A percentile compares a stretch with the other conserved stretches of the same genome.
phyloP scores from a whole-genome alignment of 2,329 filamentous ascomycete species.

The Aspergillus sergii region DNA sequence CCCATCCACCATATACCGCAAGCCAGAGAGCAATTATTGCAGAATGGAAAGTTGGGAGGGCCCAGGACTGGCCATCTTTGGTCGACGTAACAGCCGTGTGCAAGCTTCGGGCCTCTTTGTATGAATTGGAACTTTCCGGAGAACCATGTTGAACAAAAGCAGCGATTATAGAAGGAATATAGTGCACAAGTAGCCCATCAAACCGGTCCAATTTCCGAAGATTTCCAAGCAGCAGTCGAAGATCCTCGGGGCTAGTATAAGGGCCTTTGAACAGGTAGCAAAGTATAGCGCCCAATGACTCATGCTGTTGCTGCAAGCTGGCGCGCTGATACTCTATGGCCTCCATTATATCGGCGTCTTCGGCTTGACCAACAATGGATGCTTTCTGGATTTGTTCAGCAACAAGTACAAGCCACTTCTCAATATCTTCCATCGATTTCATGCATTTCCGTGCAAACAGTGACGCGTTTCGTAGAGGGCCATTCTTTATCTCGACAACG shows the following conservation, averaged over 20 bases:
- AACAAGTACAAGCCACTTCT: conserved; percentile 74
- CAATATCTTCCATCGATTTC: conserved; percentile 73
- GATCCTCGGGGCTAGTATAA: conserved; percentile 71
- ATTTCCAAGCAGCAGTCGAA: conserved; percentile 68
- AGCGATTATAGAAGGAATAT: conserved; percentile 76
- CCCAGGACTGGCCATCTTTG: conserved; percentile 70
- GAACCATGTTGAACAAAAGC: conserved; percentile 80
- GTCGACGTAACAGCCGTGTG: conserved; percentile 69
- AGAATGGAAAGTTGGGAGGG: conserved; percentile 74
- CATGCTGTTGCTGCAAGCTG: conserved; percentile 86
- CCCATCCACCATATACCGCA: conserved; percentile 89
- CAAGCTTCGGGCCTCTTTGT: conserved; percentile 70
- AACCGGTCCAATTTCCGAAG: conserved; percentile 75
- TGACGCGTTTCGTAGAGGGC: conserved; percentile 53
- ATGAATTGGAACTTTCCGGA: conserved; percentile 67
- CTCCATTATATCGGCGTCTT: conserved; percentile 68
- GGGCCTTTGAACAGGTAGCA: conserved; percentile 76
- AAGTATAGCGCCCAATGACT: conserved; percentile 79
- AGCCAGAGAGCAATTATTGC: conserved; percentile 84
- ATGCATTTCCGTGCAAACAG: conserved; percentile 75
- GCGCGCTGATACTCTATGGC: conserved; percentile 77
- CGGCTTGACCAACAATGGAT: conserved; percentile 70
- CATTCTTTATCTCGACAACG: conserved; percentile 60
- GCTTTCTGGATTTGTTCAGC: conserved; percentile 75
- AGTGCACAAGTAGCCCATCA: conserved; percentile 74